Base-by-base conservation (phyloP, 2,329 filamentous ascomycete species). In the Mollisiaceae sp. region DNA sequence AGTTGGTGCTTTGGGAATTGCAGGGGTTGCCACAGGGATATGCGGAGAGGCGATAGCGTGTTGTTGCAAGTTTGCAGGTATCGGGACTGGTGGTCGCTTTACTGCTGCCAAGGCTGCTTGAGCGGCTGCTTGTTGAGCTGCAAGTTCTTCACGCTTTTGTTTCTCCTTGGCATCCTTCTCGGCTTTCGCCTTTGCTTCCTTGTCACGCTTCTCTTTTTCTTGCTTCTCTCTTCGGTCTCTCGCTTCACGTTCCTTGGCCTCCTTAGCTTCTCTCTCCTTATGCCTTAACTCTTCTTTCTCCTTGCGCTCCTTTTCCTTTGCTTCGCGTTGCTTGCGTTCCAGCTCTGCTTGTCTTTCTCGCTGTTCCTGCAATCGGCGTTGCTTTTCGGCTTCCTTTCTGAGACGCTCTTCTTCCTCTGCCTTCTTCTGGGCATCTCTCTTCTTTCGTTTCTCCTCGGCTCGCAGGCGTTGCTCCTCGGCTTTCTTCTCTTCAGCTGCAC, bases 371-470 rank as follows among this genome's bases (percentile, higher is more conserved):
- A 91, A 82, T 58, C 91, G 88, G 68, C 89, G 89, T 76, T 90
- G 86, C 75, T 91, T 91, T 73, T 98, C 94, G 4, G 90, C 90
- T 76, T 98, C 94, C 77, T 93, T 97, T 63, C 89, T 87, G 65
- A 89, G 82, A 60, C 90, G 89, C 73, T 97, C 94, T 74, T 97
- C 94, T 74, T 98, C 95, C 69, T 93, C 92, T 35, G 91, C 91
- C 78, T 92, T 96, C 77, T 90, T 93, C 78, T 96, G 92, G 3
- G 92, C 91, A 75, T 99, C 95, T 74, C 90, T 92, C 80, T 96
- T 97, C 81, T 89, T 93, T 56, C 92, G 88, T 78, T 94, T 94
- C 79, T 98, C 94, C 75, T 99, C 95, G 52, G 90, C 89, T 79
- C 89, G 95, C 71, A 85, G 85, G 71, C 88, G 89, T 75, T 92